Evolutionary conservation across 2,329 filamentous ascomycete genomes (phyloP), one percentile per base, ranked within the genome.

Genomic region (Nemania abortiva): DNA sequence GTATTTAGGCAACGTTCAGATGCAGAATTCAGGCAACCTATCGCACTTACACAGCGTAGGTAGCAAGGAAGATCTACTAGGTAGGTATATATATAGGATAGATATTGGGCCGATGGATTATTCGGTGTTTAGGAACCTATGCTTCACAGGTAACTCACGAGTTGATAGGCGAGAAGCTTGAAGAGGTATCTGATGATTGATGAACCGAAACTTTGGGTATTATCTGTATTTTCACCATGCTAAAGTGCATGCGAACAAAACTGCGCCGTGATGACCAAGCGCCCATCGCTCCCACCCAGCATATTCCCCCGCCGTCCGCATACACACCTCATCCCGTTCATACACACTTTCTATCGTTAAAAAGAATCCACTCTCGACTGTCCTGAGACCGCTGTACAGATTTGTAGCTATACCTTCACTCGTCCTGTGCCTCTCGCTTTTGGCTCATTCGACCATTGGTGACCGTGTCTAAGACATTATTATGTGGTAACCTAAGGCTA

Each of bases 161-260:
- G 34, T 37, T 9, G 34, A 37, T 18, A 6, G 11, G 18, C 39
- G 39, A n/a, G 39, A 45, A 11, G 39, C 6, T 47, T 6, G n/a
- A 47, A 47, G n/a, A 47, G 18, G 18, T 47, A 47, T 55, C 11
- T 50, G 29, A 22, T 27, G 34, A 22, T 62, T 65, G 31, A 39
- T 52, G 13, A 61, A 22, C 54, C 50, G 53, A 29, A 59, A 55
- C 6, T 47, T 59, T 53, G 59, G 65, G 68, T 68, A 72, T 72
- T 65, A 66, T 70, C 24, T 68, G 56, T 70, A 66, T 69, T 67
- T 61, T 63, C 57, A 59, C 49, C 57, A 65, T 66, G 65, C 57
- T 47, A 37, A 66, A 63, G 37, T 29, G 60, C 60, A 66, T 45
- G 42, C 52, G 53, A 67, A 61, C 59, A 72, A 34, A 60, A 65